Evolutionary conservation across 345 rosid genomes (phyloP), one percentile per base, ranked within the genome.

Genomic region (Murraya koenigii): DNA sequence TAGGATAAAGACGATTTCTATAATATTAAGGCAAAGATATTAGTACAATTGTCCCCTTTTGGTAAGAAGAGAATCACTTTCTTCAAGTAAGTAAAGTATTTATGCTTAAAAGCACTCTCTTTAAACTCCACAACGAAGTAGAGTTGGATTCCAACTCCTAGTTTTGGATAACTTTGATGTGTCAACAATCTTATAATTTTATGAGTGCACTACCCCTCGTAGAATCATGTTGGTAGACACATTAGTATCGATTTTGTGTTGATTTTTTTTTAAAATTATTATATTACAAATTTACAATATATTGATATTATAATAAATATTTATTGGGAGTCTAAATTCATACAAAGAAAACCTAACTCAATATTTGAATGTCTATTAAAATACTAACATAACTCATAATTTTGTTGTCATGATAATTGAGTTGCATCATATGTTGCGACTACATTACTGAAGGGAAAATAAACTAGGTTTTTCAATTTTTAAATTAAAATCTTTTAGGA

Each of bases 71-170:
- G 74, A 77, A 66, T 84, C 84, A 32, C 62, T 72, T 75, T 78
- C 59, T 26, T 67, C 41, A 49, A 75, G 39, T 59, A 60, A 81
- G 82, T 78, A 32, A 84, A 78, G 82, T 78, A 83, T 75, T 71
- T 33, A 47, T 75, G 72, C 78, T 72, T 58, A 19, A 52, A 78
- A 52, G 6, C 6, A 26, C 17, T 26, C 7, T 62, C 23, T 30
- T 4, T 5, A 17, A 41, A 39, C 35, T 61, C 32, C 20, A 73
- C 38, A 39, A 73, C 62, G 22, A n/a, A 26, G 6, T 33, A 33
- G 33, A 70, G 49, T 13, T n/a, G 39, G 49, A 41, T 68, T 56
- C 66, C 17, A 17, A 36, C 19, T 19, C 25, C 69, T 55, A 30
- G 19, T 44, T 38, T 36, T n/a, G 8, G 58, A 15, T 17, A 6